Evolutionary conservation across 352 stramenopile genomes (phyloP).

Genomic region (Ophiocytium majus): DNA sequence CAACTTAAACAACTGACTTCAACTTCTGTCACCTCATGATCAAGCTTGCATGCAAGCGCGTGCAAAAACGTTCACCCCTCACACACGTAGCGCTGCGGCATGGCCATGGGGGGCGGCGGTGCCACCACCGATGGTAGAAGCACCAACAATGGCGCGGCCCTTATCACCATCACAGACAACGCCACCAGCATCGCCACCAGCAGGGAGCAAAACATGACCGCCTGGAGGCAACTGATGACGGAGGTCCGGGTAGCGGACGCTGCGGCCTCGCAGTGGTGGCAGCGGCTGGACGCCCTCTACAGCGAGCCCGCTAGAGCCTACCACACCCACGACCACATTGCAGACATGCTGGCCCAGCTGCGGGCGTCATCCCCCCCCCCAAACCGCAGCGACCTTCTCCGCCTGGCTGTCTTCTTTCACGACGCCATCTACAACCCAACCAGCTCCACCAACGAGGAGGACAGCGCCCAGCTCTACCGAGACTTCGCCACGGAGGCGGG

Average conservation of each 20-base stretch:
- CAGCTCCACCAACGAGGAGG: conserved; percentile 46
- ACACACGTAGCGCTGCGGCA: too few relatives aligned
- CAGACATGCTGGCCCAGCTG: conserved; percentile 39
- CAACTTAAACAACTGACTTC: too few relatives aligned
- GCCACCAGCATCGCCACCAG: too few relatives aligned
- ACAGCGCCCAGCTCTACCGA: conserved; percentile 41
- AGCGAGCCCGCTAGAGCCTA: conserved; percentile 31
- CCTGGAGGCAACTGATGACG: neutral
- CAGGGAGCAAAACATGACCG: neutral
- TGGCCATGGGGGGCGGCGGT: too few relatives aligned
- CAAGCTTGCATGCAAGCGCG: too few relatives aligned
- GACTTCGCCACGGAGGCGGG: conserved; percentile 26
- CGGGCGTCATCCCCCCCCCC: conserved; percentile 6
- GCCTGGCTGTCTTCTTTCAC: conserved; percentile 50
- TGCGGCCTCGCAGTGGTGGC: neutral
- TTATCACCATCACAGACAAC: too few relatives aligned
- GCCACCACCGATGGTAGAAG: too few relatives aligned
- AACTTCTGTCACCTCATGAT: too few relatives aligned
- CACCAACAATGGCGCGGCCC: too few relatives aligned
- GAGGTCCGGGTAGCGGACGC: neutral
- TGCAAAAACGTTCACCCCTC: too few relatives aligned
- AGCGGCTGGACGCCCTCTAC: neutral
- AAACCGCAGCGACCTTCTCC: conserved; percentile 20
- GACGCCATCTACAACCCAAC: conserved; percentile 49
- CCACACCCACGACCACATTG: conserved; percentile 45